Evolutionary conservation across 2,329 filamentous ascomycete genomes (phyloP).

Genomic region (Aureobasidium lini): DNA sequence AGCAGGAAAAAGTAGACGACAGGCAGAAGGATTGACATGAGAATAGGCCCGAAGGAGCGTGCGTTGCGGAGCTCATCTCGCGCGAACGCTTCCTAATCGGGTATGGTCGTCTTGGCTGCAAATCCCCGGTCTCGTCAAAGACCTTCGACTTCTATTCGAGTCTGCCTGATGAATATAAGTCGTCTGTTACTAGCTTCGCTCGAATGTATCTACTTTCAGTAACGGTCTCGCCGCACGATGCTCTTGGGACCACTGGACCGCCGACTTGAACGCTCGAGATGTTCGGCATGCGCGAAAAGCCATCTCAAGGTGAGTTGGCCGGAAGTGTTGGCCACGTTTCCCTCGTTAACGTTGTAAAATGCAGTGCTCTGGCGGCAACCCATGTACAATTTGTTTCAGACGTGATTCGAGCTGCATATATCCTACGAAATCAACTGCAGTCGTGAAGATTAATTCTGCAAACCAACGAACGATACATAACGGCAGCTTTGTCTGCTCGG

Average conservation of each 20-base stretch:
- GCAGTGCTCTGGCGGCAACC: neutral
- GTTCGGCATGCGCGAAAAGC: neutral
- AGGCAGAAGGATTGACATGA: neutral
- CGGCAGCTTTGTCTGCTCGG: too few species aligned
- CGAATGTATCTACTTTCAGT: neutral
- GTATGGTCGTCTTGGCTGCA: neutral
- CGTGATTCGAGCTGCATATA: neutral
- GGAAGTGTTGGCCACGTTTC: neutral
- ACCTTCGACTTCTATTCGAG: neutral
- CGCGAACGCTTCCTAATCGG: neutral
- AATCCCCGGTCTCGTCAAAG: neutral
- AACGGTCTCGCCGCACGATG: neutral
- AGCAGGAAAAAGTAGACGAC: neutral
- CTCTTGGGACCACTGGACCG: neutral
- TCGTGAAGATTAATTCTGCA: neutral
- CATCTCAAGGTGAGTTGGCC: neutral
- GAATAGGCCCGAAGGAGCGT: neutral
- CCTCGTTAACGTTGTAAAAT: neutral
- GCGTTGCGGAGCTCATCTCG: neutral
- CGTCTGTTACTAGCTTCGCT: neutral
- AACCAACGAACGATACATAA: neutral
- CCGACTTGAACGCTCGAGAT: neutral
- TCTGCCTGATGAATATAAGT: neutral
- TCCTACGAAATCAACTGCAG: neutral
- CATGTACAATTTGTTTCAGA: neutral